phyloP scores from a whole-genome alignment of 345 rosid genomes.

The Sisymbrium altissimum region DNA sequence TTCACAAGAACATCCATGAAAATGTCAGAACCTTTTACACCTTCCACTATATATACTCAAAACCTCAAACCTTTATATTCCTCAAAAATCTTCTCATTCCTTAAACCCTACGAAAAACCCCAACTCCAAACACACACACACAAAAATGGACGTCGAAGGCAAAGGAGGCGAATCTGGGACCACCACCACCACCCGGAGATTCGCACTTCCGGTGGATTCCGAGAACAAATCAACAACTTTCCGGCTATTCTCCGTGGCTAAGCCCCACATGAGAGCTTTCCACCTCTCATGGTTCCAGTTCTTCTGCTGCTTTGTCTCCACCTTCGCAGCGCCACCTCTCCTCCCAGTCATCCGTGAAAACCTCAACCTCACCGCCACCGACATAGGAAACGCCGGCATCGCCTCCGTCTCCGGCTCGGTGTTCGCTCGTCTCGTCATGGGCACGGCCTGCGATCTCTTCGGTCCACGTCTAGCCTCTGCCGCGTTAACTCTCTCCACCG shows the following conservation, averaged over 20 bases:
- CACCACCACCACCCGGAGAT: conserved; percentile 26
- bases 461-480: conserved; percentile 94
- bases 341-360: conserved; percentile 79
- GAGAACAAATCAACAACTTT: conserved; percentile 79
- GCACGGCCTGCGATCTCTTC: conserved; percentile 72
- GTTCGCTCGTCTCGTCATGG: conserved; percentile 79
- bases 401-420: conserved; percentile 92
- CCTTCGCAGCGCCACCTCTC: conserved; percentile 89
- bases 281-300: conserved; percentile 88
- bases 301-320: conserved; percentile 80
- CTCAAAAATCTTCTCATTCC: neutral
- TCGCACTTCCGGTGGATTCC: conserved; percentile 74
- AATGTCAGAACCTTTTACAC: conserved; percentile 18
- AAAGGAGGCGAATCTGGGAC: conserved; percentile 20
- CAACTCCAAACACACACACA: neutral
- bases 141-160: conserved; percentile 29
- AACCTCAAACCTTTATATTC: conserved; percentile 1
- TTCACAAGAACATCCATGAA: conserved; percentile 8
- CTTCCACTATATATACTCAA: conserved; percentile 25
- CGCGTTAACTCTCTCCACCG: conserved; percentile 71
- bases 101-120: neutral
- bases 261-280: conserved; percentile 86
- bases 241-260: conserved; percentile 59
- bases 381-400: conserved; percentile 86
- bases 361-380: conserved; percentile 78